Conservation (phyloP, 331 rosid genomes). For the Quercus lobata region DNA sequence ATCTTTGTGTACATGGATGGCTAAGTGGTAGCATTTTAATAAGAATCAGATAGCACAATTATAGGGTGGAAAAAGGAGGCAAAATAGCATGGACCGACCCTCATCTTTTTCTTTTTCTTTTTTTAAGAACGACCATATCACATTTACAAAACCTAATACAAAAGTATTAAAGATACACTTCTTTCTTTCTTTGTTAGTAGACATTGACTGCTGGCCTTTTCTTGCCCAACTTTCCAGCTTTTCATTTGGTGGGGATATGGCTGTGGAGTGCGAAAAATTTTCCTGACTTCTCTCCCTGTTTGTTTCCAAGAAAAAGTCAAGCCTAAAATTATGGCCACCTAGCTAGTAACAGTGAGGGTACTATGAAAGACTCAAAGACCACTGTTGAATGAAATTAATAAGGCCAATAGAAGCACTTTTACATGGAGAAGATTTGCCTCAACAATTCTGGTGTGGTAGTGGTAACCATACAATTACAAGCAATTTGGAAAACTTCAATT, state of each 20-base stretch:
- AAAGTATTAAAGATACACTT: neutral
- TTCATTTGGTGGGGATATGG: neutral
- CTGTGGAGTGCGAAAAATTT: neutral
- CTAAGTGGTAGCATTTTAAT: constrained; percentile 1
- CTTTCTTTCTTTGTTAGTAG: neutral
- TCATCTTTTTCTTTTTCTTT: neutral
- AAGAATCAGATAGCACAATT: constrained; percentile 5
- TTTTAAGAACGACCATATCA: neutral
- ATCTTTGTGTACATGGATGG: constrained; percentile 9
- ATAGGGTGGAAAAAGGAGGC: constrained; percentile 15
- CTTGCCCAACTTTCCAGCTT: constrained; percentile 20
- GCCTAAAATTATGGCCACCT: constrained; percentile 3
- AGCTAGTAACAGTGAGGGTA: neutral
- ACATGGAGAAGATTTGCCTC: no score
- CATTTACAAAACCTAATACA: neutral
- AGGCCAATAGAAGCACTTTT: no score
- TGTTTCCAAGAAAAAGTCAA: constrained; percentile 16
- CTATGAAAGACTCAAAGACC: neutral
- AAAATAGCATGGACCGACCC: constrained; percentile 8
- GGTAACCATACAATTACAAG: no score
- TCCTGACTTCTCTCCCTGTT: neutral
- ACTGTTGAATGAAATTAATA: neutral
- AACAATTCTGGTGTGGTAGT: no score
- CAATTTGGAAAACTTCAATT: no score
- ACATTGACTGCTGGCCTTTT: constrained; percentile 14